These are phyloP conservation scores for Thalassiosira profunda DNA, from an alignment of 108 stramenopile species.

Conservation along the genomic window DNA sequence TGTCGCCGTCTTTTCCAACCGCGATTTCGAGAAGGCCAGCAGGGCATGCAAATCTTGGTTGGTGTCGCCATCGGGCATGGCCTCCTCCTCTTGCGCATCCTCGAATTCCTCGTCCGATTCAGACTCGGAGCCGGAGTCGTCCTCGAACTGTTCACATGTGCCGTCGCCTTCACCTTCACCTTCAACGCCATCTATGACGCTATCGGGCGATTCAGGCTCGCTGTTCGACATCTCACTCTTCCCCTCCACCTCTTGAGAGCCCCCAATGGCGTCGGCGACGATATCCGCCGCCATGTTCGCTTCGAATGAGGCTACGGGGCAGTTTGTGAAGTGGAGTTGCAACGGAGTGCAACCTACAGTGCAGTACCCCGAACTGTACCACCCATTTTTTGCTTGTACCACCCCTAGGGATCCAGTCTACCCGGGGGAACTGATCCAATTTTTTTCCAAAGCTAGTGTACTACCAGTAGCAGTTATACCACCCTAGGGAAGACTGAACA, in stretches of 20 bases:
- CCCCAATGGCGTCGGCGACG: background rate
- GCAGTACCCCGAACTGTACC: too few species aligned
- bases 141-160: background rate
- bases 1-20: constrained; percentile 4
- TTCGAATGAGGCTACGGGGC: too few species aligned
- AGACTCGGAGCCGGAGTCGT: constrained; percentile 6
- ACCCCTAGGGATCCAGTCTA: too few species aligned
- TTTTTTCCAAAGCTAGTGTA: too few species aligned
- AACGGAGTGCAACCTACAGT: too few species aligned
- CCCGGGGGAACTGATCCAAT: too few species aligned
- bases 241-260: background rate
- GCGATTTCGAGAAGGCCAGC: constrained; percentile 18
- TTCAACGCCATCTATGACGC: background rate
- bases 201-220: constrained; percentile 5
- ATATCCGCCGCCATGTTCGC: background rate
- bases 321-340: too few species aligned
- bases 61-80: background rate
- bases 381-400: too few species aligned
- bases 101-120: constrained; percentile 3
- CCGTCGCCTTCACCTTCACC: background rate
- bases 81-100: constrained; percentile 13
- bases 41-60: constrained; percentile 7
- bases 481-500: too few species aligned
- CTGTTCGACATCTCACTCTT: background rate
- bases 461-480: too few species aligned